These are phyloP conservation scores for Apodospora peruviana DNA, from an alignment of 495 filamentous ascomycete genomes.

Conservation along the genomic window DNA sequence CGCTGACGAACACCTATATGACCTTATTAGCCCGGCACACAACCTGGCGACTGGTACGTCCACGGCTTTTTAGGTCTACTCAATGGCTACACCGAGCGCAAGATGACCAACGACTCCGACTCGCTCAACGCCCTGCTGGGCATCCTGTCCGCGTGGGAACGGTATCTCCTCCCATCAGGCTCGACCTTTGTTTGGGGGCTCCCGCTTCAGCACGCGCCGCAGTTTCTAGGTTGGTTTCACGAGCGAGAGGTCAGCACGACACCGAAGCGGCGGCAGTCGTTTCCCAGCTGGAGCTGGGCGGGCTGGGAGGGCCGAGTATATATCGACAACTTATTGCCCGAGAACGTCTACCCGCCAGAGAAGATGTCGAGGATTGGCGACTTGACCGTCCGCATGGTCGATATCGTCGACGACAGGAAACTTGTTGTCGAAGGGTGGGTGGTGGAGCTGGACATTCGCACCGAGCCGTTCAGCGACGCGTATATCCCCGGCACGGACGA, in stretches of 20 bases:
- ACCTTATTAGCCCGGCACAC: too few species aligned
- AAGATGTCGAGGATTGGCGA: not conserved
- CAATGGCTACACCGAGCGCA: slow-evolving; percentile 8
- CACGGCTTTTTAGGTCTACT: slow-evolving; percentile 2
- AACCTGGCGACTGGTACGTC: not conserved
- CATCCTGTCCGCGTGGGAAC: slow-evolving; percentile 4
- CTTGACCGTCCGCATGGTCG: slow-evolving; percentile 2
- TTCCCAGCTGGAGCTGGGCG: slow-evolving; percentile 14
- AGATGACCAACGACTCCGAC: slow-evolving; percentile 12
- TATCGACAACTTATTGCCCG: not conserved
- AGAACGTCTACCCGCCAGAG: not conserved
- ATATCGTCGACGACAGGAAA: not conserved
- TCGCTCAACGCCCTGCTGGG: slow-evolving; percentile 14
- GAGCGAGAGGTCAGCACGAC: not conserved
- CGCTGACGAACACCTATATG: too few species aligned
- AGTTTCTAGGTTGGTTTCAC: slow-evolving; percentile 12
- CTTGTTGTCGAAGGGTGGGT: slow-evolving; percentile 5
- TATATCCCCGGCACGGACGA: not conserved
- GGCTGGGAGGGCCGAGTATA: slow-evolving; percentile 11
- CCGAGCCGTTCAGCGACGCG: slow-evolving; percentile 15
- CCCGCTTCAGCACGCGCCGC: slow-evolving; percentile 4
- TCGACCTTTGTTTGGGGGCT: slow-evolving; percentile 14
- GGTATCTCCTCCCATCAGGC: slow-evolving; percentile 3
- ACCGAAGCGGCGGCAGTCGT: slow-evolving; percentile 3
- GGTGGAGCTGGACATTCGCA: slow-evolving; percentile 5